Percentiles rank a stretch among this genome's conserved stretches.
Conservation (phyloP, 73 alveolate genomes). For the Paramecium tetraurelia region DNA sequence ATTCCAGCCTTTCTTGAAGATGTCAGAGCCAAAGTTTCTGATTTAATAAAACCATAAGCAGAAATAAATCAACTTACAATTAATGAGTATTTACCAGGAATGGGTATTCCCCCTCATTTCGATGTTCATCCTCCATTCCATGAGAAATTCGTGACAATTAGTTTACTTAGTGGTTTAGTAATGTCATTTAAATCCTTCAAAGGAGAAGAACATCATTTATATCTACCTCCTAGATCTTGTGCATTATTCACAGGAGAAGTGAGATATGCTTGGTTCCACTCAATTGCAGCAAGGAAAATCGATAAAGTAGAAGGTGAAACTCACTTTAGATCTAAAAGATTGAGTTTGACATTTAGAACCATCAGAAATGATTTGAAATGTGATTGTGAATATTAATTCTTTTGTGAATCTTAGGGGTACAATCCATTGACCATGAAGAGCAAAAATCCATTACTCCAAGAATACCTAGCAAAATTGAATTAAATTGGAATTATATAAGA, state of each 20-base stretch:
- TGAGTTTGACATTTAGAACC: conserved; percentile 77
- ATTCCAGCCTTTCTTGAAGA: conserved; percentile 56
- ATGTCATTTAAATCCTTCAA: conserved; percentile 76
- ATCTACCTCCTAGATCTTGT: conserved; percentile 72
- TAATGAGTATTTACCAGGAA: conserved; percentile 82
- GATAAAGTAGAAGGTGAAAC: conserved; percentile 75
- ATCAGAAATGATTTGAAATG: conserved; percentile 67
- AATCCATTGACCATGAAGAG: conserved; percentile 62
- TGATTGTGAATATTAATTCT: conserved; percentile 69
- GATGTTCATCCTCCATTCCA: conserved; percentile 88
- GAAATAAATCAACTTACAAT: conserved; percentile 72
- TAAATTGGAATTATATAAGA: conserved; percentile 62
- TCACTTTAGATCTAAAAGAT: conserved; percentile 75
- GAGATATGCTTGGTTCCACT: conserved; percentile 79
- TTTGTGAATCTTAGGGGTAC: conserved; percentile 75
- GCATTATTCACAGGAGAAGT: conserved; percentile 76
- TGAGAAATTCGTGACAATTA: conserved; percentile 69
- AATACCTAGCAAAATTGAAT: conserved; percentile 47
- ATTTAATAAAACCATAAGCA: conserved; percentile 26
- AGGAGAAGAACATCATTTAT: conserved; percentile 68
- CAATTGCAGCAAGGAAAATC: conserved; percentile 77
- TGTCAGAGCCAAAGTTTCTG: conserved; percentile 53
- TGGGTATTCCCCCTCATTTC: conserved; percentile 87
- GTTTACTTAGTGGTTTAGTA: conserved; percentile 70
- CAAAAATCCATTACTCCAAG: conserved; percentile 56